Evolutionary conservation across 1,139 yeast species (phyloP).

Genomic region (Kurtzmaniella quercitrusa): DNA sequence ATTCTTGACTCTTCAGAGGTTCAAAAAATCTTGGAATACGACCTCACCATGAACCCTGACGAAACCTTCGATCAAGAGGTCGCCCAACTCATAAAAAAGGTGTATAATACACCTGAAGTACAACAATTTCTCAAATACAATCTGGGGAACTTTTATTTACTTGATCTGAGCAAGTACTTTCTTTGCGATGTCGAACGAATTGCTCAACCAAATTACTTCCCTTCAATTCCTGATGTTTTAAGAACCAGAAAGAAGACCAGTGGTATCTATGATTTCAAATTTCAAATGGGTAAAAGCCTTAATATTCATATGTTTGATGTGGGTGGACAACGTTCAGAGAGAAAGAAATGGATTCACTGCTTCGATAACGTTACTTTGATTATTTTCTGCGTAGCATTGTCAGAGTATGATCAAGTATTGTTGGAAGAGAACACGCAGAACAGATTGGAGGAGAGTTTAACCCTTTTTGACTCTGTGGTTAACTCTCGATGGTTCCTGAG

Average conservation of each 20-base stretch:
- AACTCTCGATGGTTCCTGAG: conserved; percentile 93
- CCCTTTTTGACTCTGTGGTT: conserved; percentile 83
- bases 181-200: conserved; percentile 66
- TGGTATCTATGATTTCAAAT: conserved; percentile 81
- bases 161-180: conserved; percentile 86
- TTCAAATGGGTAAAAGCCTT: conserved; percentile 68
- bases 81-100: conserved; percentile 38
- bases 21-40: conserved; percentile 44
- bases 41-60: conserved; percentile 44
- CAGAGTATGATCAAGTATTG: conserved; percentile 85
- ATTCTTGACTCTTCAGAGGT: conserved; percentile 38
- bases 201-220: conserved; percentile 56
- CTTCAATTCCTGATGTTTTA: conserved; percentile 71
- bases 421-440: conserved; percentile 78
- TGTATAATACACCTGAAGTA: conserved; percentile 60
- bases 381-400: conserved; percentile 84
- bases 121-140: conserved; percentile 52
- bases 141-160: conserved; percentile 72
- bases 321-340: conserved; percentile 91
- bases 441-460: conserved; percentile 79
- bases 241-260: conserved; percentile 90
- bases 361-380: conserved; percentile 88
- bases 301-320: conserved; percentile 86
- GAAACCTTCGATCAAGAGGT: conserved; percentile 42
- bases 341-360: conserved; percentile 94